Base-by-base conservation (phyloP, 2,329 filamentous ascomycete genomes). In the Diaporthe sp. region DNA sequence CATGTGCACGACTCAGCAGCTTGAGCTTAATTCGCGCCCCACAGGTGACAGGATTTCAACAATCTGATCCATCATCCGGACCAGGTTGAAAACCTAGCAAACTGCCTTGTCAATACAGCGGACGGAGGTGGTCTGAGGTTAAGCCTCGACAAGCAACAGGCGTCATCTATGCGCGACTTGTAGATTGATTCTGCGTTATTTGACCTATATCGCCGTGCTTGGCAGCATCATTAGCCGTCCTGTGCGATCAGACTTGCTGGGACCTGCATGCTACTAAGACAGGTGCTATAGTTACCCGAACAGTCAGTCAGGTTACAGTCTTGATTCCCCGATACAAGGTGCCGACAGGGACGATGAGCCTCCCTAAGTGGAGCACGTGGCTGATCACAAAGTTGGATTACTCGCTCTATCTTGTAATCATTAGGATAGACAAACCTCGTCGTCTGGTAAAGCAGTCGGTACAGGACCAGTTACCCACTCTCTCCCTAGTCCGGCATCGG, bases 1-100 rank as follows among this genome's bases (percentile, higher is more conserved):
- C 15, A 65, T n/a, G 31, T 37, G 60, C 46, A 68, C 65, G 65
- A 68, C 65, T 68, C 65, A 25, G 65, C 65, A 68, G 46, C 31
- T 19, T 53, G 65, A 68, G 65, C 46, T 53, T 68, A 68, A 53
- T 28, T 19, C 34, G 8, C 4, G 31, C 22, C 34, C 34, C 34
- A 39, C 44, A 12, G 5, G 4, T n/a, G 46, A 55, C n/a, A 9
- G 2, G n/a, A 17, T 13, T 37, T 49, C 5, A 19, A 4, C 28
- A 1, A 8, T 8, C 34, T 53, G 22, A 13, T 67, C 4, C 6
- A 25, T 28, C 3, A 39, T 12, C 46, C 46, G 12, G 65, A 68
- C 31, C 31, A 65, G 46, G 44, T 25, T 19, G 65, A 28, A 34
- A 55, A n/a, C 15, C 44, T 31, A 4, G 25, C 53, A 55, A 13